These are phyloP conservation scores for Kurtzmaniella quercitrusa DNA, from an alignment of 1,139 yeast species.

Conservation along the genomic window DNA sequence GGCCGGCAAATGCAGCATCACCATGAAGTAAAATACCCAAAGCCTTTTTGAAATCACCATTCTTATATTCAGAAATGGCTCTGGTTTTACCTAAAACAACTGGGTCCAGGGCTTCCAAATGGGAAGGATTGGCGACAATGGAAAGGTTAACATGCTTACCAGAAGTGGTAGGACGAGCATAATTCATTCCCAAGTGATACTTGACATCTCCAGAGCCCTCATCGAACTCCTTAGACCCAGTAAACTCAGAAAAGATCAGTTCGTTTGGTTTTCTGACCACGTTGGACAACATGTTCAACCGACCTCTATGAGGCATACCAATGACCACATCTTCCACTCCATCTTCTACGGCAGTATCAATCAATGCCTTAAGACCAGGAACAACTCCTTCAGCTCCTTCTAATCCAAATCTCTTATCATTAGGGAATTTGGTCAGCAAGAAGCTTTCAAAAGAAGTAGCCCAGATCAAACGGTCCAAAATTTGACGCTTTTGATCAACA, in stretches of 20 bases:
- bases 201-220: slow-evolving; percentile 99
- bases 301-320: slow-evolving; percentile 99
- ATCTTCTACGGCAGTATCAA: slow-evolving; percentile 86
- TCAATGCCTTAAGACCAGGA: slow-evolving; percentile 94
- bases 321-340: slow-evolving; percentile 96
- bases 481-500: slow-evolving; percentile 90
- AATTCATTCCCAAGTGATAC: slow-evolving; percentile 99
- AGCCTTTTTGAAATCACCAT: slow-evolving; percentile 78
- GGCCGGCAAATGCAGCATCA: slow-evolving; percentile 98
- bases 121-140: slow-evolving; percentile 97
- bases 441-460: slow-evolving; percentile 90
- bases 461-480: slow-evolving; percentile 95
- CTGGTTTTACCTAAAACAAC: slow-evolving; percentile 97
- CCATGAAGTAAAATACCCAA: slow-evolving; percentile 93
- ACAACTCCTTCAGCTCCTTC: slow-evolving; percentile 98
- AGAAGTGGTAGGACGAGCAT: slow-evolving; percentile 96
- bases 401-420: slow-evolving; percentile 96
- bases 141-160: slow-evolving; percentile 96
- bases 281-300: slow-evolving; percentile 94
- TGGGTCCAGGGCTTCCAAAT: slow-evolving; percentile 98
- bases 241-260: slow-evolving; percentile 92
- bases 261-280: slow-evolving; percentile 98
- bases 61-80: slow-evolving; percentile 93
- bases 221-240: slow-evolving; percentile 81
- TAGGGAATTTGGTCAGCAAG: slow-evolving; percentile 92